Percentiles rank a stretch among this genome's conserved stretches.
phyloP scores from a whole-genome alignment of 805 yeast species.

The Wickerhamomyces tratensis region DNA sequence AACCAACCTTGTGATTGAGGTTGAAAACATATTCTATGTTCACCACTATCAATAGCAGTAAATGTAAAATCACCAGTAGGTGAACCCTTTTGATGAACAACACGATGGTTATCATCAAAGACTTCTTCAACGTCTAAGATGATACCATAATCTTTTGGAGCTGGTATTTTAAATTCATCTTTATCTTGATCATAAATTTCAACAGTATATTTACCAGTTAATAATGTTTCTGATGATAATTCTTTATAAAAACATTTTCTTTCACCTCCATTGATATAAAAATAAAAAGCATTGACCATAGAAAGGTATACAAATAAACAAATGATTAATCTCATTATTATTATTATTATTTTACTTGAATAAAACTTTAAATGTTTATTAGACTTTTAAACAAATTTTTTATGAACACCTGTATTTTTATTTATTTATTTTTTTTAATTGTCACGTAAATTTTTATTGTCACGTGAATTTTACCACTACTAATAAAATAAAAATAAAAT shows the following conservation, averaged over 20 bases:
- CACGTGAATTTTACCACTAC: no score
- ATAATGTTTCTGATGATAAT: slow-evolving; percentile 36
- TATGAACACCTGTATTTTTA: no score
- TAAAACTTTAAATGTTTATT: no score
- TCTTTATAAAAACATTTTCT: slow-evolving; percentile 50
- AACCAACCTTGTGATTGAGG: slow-evolving; percentile 53
- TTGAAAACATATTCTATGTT: slow-evolving; percentile 63
- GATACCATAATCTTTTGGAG: slow-evolving; percentile 26
- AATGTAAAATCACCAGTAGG: slow-evolving; percentile 65
- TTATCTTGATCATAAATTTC: slow-evolving; percentile 31
- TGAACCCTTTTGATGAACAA: slow-evolving; percentile 57
- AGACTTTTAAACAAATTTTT: no score
- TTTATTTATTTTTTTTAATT: no score
- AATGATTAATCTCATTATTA: slow-evolving; percentile 9
- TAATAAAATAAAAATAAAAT: no score
- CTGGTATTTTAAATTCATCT: slow-evolving; percentile 23
- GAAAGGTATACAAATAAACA: slow-evolving; percentile 15
- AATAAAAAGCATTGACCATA: slow-evolving; percentile 32
- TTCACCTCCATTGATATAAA: slow-evolving; percentile 41
- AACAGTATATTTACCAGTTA: slow-evolving; percentile 39
- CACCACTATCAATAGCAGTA: slow-evolving; percentile 68
- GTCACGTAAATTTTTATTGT: no score
- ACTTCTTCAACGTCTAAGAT: slow-evolving; percentile 48
- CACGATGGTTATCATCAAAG: slow-evolving; percentile 69
- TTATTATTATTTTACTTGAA: no score